These are phyloP conservation scores for Zarea fungicola DNA, from an alignment of 2,329 filamentous ascomycete species.

Conservation along the genomic window DNA sequence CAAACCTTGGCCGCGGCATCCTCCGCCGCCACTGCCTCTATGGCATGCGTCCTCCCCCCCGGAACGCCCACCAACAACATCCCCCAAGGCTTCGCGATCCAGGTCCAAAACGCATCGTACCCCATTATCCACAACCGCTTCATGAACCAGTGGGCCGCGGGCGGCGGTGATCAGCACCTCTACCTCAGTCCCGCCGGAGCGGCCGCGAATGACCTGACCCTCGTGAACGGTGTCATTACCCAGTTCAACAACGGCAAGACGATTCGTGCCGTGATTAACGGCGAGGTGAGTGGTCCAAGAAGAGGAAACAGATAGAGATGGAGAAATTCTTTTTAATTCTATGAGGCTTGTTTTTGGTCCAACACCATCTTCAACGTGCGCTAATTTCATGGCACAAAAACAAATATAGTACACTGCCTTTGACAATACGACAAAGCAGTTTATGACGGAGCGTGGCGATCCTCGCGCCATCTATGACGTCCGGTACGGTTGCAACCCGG, in stretches of 20 bases:
- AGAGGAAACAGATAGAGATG: too few relatives aligned
- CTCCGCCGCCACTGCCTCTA: not conserved
- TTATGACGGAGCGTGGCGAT: conserved; percentile 41
- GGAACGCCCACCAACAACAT: conserved; percentile 28
- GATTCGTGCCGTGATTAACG: conserved; percentile 38
- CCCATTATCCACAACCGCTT: conserved; percentile 32
- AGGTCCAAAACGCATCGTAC: conserved; percentile 32
- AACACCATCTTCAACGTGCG: too few relatives aligned
- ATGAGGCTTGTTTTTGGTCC: too few relatives aligned
- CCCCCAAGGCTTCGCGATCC: conserved; percentile 29
- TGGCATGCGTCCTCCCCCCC: conserved; percentile 28
- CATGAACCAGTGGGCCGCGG: conserved; percentile 31
- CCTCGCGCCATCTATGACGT: conserved; percentile 36
- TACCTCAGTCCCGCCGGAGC: conserved; percentile 34
- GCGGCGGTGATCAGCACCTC: conserved; percentile 36
- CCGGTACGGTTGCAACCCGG: conserved; percentile 37
- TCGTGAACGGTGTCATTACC: conserved; percentile 34
- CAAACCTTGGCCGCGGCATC: conserved; percentile 19
- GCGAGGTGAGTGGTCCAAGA: conserved; percentile 28
- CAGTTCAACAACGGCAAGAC: conserved; percentile 15
- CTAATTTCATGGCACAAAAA: too few relatives aligned
- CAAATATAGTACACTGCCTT: conserved; percentile 37
- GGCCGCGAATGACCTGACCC: conserved; percentile 30
- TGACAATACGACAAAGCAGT: conserved; percentile 44
- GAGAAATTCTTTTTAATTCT: too few relatives aligned